Evolutionary conservation across 352 stramenopile species (phyloP).

Genomic region (Blastocystis sp.): DNA sequence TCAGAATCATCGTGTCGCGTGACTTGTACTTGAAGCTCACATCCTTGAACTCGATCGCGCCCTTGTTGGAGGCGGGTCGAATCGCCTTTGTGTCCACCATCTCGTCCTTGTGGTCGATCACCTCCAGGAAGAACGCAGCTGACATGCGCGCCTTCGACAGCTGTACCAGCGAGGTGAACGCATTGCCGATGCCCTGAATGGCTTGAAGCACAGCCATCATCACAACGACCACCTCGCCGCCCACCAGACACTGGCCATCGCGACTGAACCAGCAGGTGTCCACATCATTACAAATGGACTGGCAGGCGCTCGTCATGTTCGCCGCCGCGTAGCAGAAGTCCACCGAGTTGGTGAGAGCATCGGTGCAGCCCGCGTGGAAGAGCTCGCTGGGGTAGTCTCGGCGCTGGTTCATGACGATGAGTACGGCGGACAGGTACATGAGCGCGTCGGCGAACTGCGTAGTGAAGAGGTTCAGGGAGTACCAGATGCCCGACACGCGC

Average conservation of each 20-base stretch:
- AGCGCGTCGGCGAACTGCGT: slow-evolving; percentile 76
- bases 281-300: slow-evolving; percentile 19
- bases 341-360: not conserved
- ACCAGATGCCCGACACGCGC: not conserved
- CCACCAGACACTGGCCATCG: slow-evolving; percentile 75
- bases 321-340: slow-evolving; percentile 42
- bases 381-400: slow-evolving; percentile 20
- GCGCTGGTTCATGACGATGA: slow-evolving; percentile 41
- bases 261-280: slow-evolving; percentile 29
- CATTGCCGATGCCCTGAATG: slow-evolving; percentile 78
- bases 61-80: slow-evolving; percentile 1
- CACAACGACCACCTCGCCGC: slow-evolving; percentile 77
- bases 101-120: slow-evolving; percentile 55
- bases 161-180: slow-evolving; percentile 76
- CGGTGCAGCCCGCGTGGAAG: not conserved
- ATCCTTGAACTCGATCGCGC: slow-evolving; percentile 72
- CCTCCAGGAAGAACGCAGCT: slow-evolving; percentile 52
- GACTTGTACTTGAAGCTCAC: slow-evolving; percentile 73
- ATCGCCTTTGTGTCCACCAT: slow-evolving; percentile 1
- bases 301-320: not conserved
- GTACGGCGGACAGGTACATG: slow-evolving; percentile 78
- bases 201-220: slow-evolving; percentile 79
- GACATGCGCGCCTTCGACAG: slow-evolving; percentile 23
- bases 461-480: not conserved
- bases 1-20: slow-evolving; percentile 71